Base-by-base conservation (phyloP, 306 rosid genomes). In the Urtica urens region DNA sequence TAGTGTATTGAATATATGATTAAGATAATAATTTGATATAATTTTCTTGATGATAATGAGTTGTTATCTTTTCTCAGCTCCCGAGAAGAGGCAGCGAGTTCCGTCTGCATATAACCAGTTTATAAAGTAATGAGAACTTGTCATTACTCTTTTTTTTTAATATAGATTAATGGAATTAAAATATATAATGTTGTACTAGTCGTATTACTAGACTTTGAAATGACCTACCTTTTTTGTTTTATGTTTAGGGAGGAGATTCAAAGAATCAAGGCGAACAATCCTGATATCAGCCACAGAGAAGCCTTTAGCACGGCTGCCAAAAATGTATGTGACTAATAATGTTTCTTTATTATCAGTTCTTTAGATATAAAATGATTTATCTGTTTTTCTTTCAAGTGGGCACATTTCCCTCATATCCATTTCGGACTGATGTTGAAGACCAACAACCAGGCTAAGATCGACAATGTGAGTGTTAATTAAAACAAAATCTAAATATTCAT, bases 91-190 rank as follows among this genome's bases (percentile, higher is more conserved):
- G 86, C 99, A 92, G 78, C 86, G 96, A 53, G 99, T 85, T 57
- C 99, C 96, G 59, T 92, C 99, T 75, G 99, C 99, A 53, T 92
- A 92, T 60, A 92, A 92, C 59, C 99, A 86, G 83, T 92, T 92
- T 78, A 92, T 92, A 71, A 92, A 82, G 99, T 92, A 86, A n/a
- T 11, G 23, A 9, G 16, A 50, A 23, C 34, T 26, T 45, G 40
- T 18, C 33, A 15, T 46, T 3, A 7, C 38, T 48, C 35, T 64
- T 34, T 64, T 35, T 35, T 35, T 35, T 58, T 22, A 30, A 20
- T 53, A n/a, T n/a, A n/a, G n/a, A n/a, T n/a, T n/a, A n/a, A n/a
- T n/a, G n/a, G n/a, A n/a, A n/a, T n/a, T n/a, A n/a, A n/a, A n/a
- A n/a, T n/a, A n/a, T n/a, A n/a, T n/a, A n/a, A n/a, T n/a, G n/a